Evolutionary conservation across 2,329 filamentous ascomycete genomes (phyloP).

Genomic region (Volutella citrinella): DNA sequence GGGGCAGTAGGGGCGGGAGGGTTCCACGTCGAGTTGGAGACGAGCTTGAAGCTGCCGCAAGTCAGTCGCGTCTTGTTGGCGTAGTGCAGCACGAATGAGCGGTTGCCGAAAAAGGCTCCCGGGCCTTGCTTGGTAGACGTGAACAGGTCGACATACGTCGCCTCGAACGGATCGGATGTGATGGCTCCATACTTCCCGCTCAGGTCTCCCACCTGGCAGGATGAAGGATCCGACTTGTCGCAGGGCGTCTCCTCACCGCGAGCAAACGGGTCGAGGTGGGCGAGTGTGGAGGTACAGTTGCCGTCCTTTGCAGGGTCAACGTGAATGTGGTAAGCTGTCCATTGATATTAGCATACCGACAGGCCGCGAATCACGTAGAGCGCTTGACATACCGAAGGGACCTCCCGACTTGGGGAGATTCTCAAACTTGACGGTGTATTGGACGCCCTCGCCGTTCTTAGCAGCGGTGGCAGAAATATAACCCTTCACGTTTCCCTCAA

Average conservation of each 20-base stretch:
- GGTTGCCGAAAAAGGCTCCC: constrained; percentile 61
- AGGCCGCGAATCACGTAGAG: background rate
- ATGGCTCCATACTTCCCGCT: constrained; percentile 70
- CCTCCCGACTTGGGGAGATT: constrained; percentile 57
- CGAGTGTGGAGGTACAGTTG: constrained; percentile 67
- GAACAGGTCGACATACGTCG: constrained; percentile 54
- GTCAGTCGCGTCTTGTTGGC: constrained; percentile 61
- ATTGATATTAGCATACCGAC: constrained; percentile 15
- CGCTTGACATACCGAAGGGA: constrained; percentile 53
- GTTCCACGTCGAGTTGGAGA: constrained; percentile 15
- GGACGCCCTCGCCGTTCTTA: constrained; percentile 51
- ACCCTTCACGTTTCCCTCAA: constrained; percentile 54
- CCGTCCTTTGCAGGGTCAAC: constrained; percentile 58
- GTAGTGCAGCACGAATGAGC: constrained; percentile 62
- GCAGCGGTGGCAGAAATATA: constrained; percentile 45
- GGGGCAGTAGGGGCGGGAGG: constrained; percentile 6
- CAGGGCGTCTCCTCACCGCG: constrained; percentile 63
- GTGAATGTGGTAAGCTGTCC: constrained; percentile 70
- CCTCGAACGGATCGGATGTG: constrained; percentile 45
- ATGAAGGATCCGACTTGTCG: constrained; percentile 51
- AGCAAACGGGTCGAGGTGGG: constrained; percentile 68
- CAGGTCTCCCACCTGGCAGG: constrained; percentile 75
- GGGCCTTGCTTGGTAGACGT: constrained; percentile 50
- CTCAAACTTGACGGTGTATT: constrained; percentile 52
- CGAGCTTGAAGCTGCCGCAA: constrained; percentile 58